These are phyloP conservation scores for Magnaporthiopsis rhizophila DNA, from an alignment of 2,329 filamentous ascomycete species.

Conservation along the genomic window DNA sequence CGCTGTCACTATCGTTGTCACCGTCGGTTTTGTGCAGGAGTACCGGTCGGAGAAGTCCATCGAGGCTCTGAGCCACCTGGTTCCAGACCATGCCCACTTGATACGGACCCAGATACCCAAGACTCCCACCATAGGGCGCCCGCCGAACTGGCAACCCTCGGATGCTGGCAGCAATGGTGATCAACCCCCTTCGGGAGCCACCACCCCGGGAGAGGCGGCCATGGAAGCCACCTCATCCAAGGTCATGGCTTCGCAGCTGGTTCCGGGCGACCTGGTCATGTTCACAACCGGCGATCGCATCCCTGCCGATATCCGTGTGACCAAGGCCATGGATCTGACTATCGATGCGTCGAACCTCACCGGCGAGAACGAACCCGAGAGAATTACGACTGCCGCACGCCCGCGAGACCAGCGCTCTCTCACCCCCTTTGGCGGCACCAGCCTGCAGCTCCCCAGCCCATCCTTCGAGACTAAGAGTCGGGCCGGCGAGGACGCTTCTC, in stretches of 20 bases:
- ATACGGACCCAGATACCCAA: conserved; percentile 53
- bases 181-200: conserved; percentile 38
- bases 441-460: conserved; percentile 23
- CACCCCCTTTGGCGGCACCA: conserved; percentile 15
- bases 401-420: conserved; percentile 22
- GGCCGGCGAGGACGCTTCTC: conserved; percentile 58
- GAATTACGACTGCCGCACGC: conserved; percentile 60
- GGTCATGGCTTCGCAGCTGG: conserved; percentile 78
- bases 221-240: conserved; percentile 71
- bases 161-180: conserved; percentile 15
- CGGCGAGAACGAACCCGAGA: conserved; percentile 89
- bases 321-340: conserved; percentile 77
- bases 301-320: conserved; percentile 91
- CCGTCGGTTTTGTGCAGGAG: conserved; percentile 93
- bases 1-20: conserved; percentile 93
- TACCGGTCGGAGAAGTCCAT: conserved; percentile 97
- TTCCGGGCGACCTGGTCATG: conserved; percentile 85
- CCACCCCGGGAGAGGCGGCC: conserved; percentile 52
- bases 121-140: conserved; percentile 25
- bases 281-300: conserved; percentile 96
- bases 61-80: conserved; percentile 85
- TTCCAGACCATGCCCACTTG: conserved; percentile 93
- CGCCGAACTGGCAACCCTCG: conserved; percentile 39
- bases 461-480: conserved; percentile 46
- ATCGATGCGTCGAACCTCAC: conserved; percentile 97